Evolutionary conservation across 106 monocot genomes (phyloP), one percentile per base, ranked within the genome.

Genomic region (Narthecium ossifragum): DNA sequence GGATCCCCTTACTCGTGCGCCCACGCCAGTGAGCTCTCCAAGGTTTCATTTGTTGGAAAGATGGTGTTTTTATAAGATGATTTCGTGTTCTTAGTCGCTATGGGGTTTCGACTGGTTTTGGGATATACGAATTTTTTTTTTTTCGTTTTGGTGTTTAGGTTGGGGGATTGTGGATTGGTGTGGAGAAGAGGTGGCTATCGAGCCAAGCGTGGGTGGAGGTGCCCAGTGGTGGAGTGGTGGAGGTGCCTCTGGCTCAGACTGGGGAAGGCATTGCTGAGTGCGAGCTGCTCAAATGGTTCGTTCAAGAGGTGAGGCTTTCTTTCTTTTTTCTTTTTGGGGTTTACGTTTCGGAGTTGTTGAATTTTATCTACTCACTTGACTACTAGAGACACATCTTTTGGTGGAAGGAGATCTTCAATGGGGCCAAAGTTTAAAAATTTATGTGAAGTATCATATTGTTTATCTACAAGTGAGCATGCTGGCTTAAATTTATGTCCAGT

Each of bases 221-320:
- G 1, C 75, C 78, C 33, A 32, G 57, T 2, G 75, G 73, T 10
- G 72, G 55, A 18, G 58, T 88, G 68, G 84, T 87, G 61, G 87
- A 87, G 15, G 98, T 98, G 48, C 91, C 98, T 11, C 63, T 91
- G 62, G 98, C 98, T 37, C 98, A 98, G 61, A 90, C 98, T 0
- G 98, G 91, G 14, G 98, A 98, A 51, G 98, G 91, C 26, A 98
- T 98, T 46, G 91, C 87, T 0, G 98, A 98, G 76, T 98, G 98
- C 62, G 98, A 98, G 71, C 73, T 98, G 1, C 84, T 98, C 59
- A 76, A 79, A 39, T 98, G 98, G 98, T 98, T 91, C 31, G 87
- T 98, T 6, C 57, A 79, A 52, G 87, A 98, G 87, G 98, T 98
- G 54, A 71, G 53, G 22, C 32, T 33, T 48, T 18, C 4, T n/a